A percentile compares a stretch with the other conserved stretches of the same genome.
Conservation (phyloP, 768 basidiomycete species). For the Termitomyces sp. region DNA sequence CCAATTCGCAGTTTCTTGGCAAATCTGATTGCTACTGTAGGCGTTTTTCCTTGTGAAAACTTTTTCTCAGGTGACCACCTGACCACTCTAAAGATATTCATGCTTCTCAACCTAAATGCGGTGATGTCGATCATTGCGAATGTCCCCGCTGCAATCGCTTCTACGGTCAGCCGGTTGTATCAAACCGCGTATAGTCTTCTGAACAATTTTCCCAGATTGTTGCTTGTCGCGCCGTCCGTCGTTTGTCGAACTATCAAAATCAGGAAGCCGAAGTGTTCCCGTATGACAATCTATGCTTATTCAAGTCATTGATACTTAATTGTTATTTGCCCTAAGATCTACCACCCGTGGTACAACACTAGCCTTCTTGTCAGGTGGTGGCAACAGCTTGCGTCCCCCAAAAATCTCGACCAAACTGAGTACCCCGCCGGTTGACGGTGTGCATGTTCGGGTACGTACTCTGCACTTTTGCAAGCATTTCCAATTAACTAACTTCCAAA, state of each 20-base stretch:
- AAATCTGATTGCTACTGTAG: conserved; percentile 64
- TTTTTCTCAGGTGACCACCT: not conserved
- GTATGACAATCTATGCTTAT: conserved; percentile 32
- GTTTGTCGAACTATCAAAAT: conserved; percentile 55
- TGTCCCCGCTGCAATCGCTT: conserved; percentile 67
- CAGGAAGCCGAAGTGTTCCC: conserved; percentile 48
- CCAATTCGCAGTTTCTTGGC: conserved; percentile 51
- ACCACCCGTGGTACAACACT: conserved; percentile 53
- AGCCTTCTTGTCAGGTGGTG: conserved; percentile 50
- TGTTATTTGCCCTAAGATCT: conserved; percentile 15
- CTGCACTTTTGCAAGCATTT: not conserved
- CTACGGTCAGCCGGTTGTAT: conserved; percentile 43
- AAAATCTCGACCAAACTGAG: conserved; percentile 32
- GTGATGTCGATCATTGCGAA: conserved; percentile 74
- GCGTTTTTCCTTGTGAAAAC: conserved; percentile 12
- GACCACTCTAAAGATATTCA: conserved; percentile 38
- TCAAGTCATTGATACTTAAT: not conserved
- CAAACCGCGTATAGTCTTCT: not conserved
- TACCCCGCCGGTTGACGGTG: conserved; percentile 40
- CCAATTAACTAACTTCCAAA: not conserved
- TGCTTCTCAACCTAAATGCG: conserved; percentile 66
- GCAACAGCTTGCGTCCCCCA: conserved; percentile 23
- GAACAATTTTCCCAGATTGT: conserved; percentile 47
- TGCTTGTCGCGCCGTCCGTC: conserved; percentile 55
- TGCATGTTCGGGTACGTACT: conserved; percentile 55